phyloP scores from a whole-genome alignment of 176 grass and related monocot genomes.

The Musa itinerans region DNA sequence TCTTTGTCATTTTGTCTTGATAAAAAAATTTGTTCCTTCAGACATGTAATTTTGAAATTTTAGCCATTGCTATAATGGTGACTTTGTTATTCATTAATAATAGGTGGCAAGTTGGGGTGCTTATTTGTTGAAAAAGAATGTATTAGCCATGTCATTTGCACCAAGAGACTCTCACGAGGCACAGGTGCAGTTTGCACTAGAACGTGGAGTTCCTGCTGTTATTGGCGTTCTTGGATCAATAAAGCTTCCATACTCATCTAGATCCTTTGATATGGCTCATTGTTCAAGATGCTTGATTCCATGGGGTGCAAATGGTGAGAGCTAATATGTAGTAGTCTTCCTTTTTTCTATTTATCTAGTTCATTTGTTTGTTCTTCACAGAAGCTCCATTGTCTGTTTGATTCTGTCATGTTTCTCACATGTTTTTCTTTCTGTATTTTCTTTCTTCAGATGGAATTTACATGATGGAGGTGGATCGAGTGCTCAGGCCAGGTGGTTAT shows the following conservation, averaged over 20 bases:
- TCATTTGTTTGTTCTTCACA: background rate
- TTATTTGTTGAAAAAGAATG: conserved; percentile 63
- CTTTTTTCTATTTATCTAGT: background rate
- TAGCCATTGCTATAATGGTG: background rate
- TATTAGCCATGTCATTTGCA: conserved; percentile 84
- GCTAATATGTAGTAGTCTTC: background rate
- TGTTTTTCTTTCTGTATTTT: background rate
- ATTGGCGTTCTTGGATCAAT: conserved; percentile 73
- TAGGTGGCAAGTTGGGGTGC: conserved; percentile 90
- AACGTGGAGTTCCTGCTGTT: conserved; percentile 84
- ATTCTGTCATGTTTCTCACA: conserved; percentile 13
- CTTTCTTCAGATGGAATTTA: conserved; percentile 73
- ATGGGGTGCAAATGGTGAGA: conserved; percentile 61
- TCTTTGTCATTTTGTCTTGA: no score
- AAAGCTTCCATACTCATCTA: conserved; percentile 57
- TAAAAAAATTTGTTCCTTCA: no score
- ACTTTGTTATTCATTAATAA: conserved; percentile 21
- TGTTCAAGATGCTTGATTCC: conserved; percentile 81
- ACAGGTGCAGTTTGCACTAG: conserved; percentile 85
- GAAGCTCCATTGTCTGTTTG: conserved; percentile 12
- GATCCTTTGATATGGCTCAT: conserved; percentile 80
- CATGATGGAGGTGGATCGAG: conserved; percentile 91
- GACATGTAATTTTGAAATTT: background rate
- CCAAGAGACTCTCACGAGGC: conserved; percentile 71
- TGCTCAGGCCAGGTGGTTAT: conserved; percentile 74